Percentiles rank a stretch among this genome's conserved stretches.
Conservation (phyloP, 2,329 filamentous ascomycete species). For the Acephala macrosclerotiorum region DNA sequence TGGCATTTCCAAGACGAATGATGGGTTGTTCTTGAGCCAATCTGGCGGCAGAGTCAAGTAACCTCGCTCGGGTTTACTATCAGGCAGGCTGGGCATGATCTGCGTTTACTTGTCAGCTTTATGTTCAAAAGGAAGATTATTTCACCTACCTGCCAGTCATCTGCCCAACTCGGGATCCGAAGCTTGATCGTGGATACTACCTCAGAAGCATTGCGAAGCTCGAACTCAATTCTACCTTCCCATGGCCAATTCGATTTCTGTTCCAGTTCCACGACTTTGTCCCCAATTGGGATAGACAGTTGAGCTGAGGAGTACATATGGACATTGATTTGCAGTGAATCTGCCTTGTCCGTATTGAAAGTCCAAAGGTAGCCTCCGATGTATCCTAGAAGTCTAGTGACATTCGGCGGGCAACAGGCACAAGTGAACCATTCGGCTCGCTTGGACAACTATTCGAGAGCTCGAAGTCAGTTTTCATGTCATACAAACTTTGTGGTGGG, state of each 20-base stretch:
- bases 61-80: constrained; percentile 49
- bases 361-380: constrained; percentile 64
- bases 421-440: constrained; percentile 65
- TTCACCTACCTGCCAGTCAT: constrained; percentile 41
- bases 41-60: constrained; percentile 55
- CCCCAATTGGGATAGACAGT: constrained; percentile 49
- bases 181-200: constrained; percentile 53
- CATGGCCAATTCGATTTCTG: constrained; percentile 65
- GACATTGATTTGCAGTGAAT: constrained; percentile 54
- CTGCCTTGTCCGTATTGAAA: constrained; percentile 45
- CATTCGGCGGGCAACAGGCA: constrained; percentile 67
- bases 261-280: constrained; percentile 49
- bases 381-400: constrained; percentile 61
- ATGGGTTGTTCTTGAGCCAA: constrained; percentile 49
- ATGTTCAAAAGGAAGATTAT: background rate
- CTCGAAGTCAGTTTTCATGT: too few species aligned
- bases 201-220: constrained; percentile 44
- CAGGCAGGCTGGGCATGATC: constrained; percentile 24
- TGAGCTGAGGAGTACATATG: constrained; percentile 63
- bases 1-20: constrained; percentile 54
- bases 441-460: constrained; percentile 46
- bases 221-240: constrained; percentile 58
- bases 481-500: too few species aligned
- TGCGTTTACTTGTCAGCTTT: constrained; percentile 36
- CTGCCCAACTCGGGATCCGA: constrained; percentile 62